A percentile compares a stretch with the other conserved stretches of the same genome.
Evolutionary conservation across 2,329 filamentous ascomycete genomes (phyloP).

Genomic region (Colletotrichum aenigma): DNA sequence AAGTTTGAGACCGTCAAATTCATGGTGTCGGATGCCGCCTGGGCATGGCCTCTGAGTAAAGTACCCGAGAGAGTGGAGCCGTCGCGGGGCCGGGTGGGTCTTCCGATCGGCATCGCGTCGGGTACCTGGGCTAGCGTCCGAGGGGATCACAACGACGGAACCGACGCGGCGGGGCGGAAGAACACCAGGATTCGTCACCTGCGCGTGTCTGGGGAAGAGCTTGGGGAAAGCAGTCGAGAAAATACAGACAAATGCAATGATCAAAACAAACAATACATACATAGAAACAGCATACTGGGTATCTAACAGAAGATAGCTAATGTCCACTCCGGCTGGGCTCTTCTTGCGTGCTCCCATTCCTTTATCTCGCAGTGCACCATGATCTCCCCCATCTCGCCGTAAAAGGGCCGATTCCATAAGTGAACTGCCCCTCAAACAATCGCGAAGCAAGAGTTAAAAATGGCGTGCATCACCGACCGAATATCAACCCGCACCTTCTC

Average conservation of each 20-base stretch:
- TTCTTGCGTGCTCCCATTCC: background rate
- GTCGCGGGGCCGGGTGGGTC: background rate
- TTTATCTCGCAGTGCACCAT: background rate
- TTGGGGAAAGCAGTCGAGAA: fast-evolving
- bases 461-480: constrained; percentile 48
- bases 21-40: background rate
- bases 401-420: background rate
- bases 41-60: background rate
- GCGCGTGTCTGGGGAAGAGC: fast-evolving
- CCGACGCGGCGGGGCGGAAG: background rate
- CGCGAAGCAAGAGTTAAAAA: constrained; percentile 57
- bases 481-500: constrained; percentile 46
- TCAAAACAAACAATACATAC: background rate
- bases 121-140: constrained; percentile 2
- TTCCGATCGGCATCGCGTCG: constrained; percentile 12
- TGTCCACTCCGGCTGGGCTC: background rate
- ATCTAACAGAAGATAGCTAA: background rate
- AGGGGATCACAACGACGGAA: background rate
- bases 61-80: background rate
- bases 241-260: background rate
- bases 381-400: background rate
- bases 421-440: constrained; percentile 39
- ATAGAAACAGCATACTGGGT: background rate
- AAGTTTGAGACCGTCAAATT: background rate
- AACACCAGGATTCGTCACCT: background rate